These are phyloP conservation scores for Leccinum aurantiacum DNA, from an alignment of 768 basidiomycete species.

Conservation along the genomic window DNA sequence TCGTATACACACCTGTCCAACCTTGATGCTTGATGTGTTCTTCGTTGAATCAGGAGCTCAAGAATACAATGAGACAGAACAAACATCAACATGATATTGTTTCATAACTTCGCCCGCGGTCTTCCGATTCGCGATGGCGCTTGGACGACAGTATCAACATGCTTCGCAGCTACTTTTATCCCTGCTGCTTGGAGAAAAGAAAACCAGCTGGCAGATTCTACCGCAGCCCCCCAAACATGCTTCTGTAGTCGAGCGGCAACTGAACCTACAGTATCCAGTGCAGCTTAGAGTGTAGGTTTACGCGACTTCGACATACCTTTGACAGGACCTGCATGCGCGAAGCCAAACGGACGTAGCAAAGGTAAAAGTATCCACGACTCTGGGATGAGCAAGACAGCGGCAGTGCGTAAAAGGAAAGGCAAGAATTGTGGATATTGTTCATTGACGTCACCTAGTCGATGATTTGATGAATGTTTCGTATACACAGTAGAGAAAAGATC, in stretches of 20 bases:
- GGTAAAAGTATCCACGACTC: slow-evolving; percentile 18
- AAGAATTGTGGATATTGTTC: slow-evolving; percentile 11
- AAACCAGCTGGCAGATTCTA: slow-evolving; percentile 13
- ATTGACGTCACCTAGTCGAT: slow-evolving; percentile 12
- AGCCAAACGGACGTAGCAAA: slow-evolving; percentile 14
- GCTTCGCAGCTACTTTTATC: slow-evolving; percentile 5
- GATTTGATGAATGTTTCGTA: background rate
- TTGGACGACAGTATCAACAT: slow-evolving; percentile 1
- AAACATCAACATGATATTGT: too few relatives aligned
- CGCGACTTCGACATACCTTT: slow-evolving; percentile 2
- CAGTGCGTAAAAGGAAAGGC: background rate
- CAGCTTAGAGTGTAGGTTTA: background rate
- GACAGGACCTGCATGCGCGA: slow-evolving; percentile 15
- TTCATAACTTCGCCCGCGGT: too few relatives aligned
- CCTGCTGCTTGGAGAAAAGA: slow-evolving; percentile 17
- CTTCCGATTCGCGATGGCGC: background rate
- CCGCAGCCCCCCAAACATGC: slow-evolving; percentile 2
- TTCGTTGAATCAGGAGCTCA: too few relatives aligned
- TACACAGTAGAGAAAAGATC: background rate
- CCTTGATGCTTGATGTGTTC: too few relatives aligned
- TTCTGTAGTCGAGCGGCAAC: slow-evolving; percentile 15
- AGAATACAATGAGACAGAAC: too few relatives aligned
- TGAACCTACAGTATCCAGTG: slow-evolving; percentile 7
- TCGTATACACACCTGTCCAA: too few relatives aligned
- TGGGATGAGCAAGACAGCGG: slow-evolving; percentile 9